phyloP scores from a whole-genome alignment of 192 early-diverging fungal genomes.

The Coemansia furcata region DNA sequence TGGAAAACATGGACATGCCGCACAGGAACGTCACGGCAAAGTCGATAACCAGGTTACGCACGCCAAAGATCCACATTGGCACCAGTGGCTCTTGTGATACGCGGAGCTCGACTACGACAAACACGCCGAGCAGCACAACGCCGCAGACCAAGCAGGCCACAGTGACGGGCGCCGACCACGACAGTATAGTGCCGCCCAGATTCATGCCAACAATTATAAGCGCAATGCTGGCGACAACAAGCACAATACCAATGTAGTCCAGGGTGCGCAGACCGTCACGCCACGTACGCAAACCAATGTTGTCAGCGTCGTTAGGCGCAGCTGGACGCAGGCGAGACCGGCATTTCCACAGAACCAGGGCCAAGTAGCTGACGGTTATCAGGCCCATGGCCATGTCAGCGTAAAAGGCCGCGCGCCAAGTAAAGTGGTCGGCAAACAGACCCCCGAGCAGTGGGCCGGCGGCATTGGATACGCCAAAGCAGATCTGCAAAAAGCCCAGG shows the following conservation, averaged over 20 bases:
- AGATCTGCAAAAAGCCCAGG: slow-evolving; percentile 59
- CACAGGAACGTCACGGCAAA: slow-evolving; percentile 39
- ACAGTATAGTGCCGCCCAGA: slow-evolving; percentile 65
- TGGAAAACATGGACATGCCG: slow-evolving; percentile 52
- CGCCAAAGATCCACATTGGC: slow-evolving; percentile 61
- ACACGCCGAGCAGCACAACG: slow-evolving; percentile 43
- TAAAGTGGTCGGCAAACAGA: slow-evolving; percentile 54
- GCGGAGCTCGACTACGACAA: slow-evolving; percentile 64
- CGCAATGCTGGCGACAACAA: slow-evolving; percentile 58
- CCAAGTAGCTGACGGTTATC: slow-evolving; percentile 54
- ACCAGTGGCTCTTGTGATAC: slow-evolving; percentile 57
- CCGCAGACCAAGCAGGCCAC: slow-evolving; percentile 47
- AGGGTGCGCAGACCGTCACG: slow-evolving; percentile 37
- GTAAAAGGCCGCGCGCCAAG: slow-evolving; percentile 70
- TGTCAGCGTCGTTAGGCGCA: background rate
- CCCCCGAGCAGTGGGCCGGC: slow-evolving; percentile 61
- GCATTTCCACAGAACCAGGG: slow-evolving; percentile 48
- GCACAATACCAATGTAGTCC: slow-evolving; percentile 62
- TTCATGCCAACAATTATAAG: slow-evolving; percentile 71
- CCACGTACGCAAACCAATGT: slow-evolving; percentile 8
- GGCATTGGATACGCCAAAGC: slow-evolving; percentile 57
- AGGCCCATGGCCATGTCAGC: slow-evolving; percentile 76
- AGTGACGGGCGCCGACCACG: slow-evolving; percentile 58
- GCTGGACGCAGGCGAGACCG: slow-evolving; percentile 41
- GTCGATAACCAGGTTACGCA: slow-evolving; percentile 48